Evolutionary conservation across 1,284 basidiomycete species (phyloP), one percentile per base, ranked within the genome.

Genomic region (Cryptococcus sp.): DNA sequence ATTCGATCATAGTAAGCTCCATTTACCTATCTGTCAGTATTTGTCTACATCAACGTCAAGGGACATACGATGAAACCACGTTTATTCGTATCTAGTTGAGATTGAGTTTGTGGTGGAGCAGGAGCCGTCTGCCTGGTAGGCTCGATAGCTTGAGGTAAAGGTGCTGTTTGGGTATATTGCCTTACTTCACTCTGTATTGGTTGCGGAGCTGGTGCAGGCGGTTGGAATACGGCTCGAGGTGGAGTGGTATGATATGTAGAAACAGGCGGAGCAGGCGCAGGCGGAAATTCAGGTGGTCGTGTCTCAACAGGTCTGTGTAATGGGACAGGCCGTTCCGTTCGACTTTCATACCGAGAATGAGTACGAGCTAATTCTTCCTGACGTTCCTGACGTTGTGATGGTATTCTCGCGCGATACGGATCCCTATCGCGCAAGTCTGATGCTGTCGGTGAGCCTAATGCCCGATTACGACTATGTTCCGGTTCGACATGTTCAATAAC

Each of bases 1-100:
- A 93, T 79, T 1, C 89, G 84, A 21, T 85, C 83, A 60, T 94
- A 96, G 0, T 80, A 74, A 62, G 84, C 85, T 65, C 84, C 87
- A 76, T 94, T 94, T 24, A 91, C 85, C 83, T 77, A 39, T 7
- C 1, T 19, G 18, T 39, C 36, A 39, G 36, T 14, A 39, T 19
- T 19, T 5, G 5, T 39, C 36, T 34, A 9, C n/a, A n/a, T 5
- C 28, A 28, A 28, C 5, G 28, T 28, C 11, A 11, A 39, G 14
- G 36, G 18, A 39, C 36, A 7, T 16, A 39, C 36, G 16, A 39
- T 19, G 18, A 39, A 39, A 5, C 14, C 18, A 7, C 36, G 36
- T 14, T 39, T 39, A 14, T 39, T 39, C 4, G 4, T 39, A 7
- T 16, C 36, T 39, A 19, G 16, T 7, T 16, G 16, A 14, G 14